Evolutionary conservation across 2,329 filamentous ascomycete genomes (phyloP).

Genomic region (Trichophyton schoenleinii): DNA sequence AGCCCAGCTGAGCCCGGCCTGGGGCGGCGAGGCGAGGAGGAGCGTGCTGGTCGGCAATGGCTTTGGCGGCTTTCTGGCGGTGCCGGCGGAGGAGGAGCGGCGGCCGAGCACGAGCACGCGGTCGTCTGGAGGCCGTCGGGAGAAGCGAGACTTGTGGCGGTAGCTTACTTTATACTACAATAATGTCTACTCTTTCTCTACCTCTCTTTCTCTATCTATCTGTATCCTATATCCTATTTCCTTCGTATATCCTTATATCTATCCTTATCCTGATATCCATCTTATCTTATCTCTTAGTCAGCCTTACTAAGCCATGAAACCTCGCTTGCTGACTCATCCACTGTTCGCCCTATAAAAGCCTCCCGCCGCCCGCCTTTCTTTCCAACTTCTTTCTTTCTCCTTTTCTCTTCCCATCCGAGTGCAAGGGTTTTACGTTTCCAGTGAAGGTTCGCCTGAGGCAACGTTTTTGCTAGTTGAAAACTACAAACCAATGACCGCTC

Average conservation of each 20-base stretch:
- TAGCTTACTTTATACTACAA: slow-evolving; percentile 13
- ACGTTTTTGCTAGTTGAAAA: slow-evolving; percentile 81
- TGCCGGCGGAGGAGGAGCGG: slow-evolving; percentile 42
- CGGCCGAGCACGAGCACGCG: slow-evolving; percentile 26
- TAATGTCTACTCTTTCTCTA: not conserved
- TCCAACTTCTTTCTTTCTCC: slow-evolving; percentile 19
- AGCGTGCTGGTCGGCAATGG: slow-evolving; percentile 55
- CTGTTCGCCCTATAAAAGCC: slow-evolving; percentile 12
- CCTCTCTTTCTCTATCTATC: too few species aligned
- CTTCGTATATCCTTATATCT: too few species aligned
- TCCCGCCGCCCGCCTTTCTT: slow-evolving; percentile 7
- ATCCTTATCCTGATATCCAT: too few species aligned
- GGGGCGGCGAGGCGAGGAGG: slow-evolving; percentile 48
- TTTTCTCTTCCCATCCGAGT: slow-evolving; percentile 47
- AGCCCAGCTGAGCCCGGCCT: slow-evolving; percentile 40
- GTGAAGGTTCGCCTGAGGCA: slow-evolving; percentile 75
- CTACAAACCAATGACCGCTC: slow-evolving; percentile 59
- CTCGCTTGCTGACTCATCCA: slow-evolving; percentile 11
- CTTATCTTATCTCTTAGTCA: not conserved
- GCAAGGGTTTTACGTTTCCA: slow-evolving; percentile 65
- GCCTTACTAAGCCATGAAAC: not conserved
- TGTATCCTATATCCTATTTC: not conserved
- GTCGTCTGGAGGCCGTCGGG: slow-evolving; percentile 18
- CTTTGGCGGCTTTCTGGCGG: slow-evolving; percentile 52
- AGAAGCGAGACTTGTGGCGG: slow-evolving; percentile 29